A percentile compares a stretch with the other conserved stretches of the same genome.
phyloP scores from a whole-genome alignment of 768 basidiomycete species.

The Termitomyces sp. region DNA sequence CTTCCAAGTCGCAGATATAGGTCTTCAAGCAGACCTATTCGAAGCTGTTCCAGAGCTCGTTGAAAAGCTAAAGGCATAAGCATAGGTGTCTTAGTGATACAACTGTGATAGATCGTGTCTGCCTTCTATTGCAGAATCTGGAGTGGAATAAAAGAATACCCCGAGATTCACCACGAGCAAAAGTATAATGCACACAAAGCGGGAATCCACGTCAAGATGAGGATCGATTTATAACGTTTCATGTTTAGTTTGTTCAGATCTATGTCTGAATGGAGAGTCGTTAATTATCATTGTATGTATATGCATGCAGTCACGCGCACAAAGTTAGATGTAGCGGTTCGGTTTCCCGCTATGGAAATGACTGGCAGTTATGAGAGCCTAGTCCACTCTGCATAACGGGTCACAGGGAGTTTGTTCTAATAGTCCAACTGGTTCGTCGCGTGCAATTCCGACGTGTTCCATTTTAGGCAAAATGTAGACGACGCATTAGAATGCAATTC shows the following conservation, averaged over 20 bases:
- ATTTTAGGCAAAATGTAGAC: too few relatives aligned
- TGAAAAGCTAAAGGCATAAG: constrained; percentile 67
- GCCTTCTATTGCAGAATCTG: neutral
- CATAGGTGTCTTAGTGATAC: neutral
- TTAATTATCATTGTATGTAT: too few relatives aligned
- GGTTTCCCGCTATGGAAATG: too few relatives aligned
- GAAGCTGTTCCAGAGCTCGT: constrained; percentile 88
- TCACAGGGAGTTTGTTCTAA: too few relatives aligned
- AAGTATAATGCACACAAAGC: neutral
- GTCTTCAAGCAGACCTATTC: constrained; percentile 90
- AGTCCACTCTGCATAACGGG: too few relatives aligned
- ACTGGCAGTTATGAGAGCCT: too few relatives aligned
- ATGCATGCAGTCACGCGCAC: neutral
- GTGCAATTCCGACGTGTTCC: too few relatives aligned
- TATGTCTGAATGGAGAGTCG: too few relatives aligned
- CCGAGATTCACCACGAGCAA: neutral
- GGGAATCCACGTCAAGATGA: neutral
- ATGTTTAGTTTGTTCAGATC: too few relatives aligned
- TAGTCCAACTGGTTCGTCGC: too few relatives aligned
- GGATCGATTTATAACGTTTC: neutral
- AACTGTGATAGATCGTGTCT: neutral
- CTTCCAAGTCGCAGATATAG: constrained; percentile 96
- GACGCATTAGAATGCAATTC: too few relatives aligned
- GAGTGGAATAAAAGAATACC: neutral
- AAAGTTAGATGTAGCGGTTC: too few relatives aligned